Base-by-base conservation (phyloP, 495 filamentous ascomycete species). In the Amniculicola lignicola region DNA sequence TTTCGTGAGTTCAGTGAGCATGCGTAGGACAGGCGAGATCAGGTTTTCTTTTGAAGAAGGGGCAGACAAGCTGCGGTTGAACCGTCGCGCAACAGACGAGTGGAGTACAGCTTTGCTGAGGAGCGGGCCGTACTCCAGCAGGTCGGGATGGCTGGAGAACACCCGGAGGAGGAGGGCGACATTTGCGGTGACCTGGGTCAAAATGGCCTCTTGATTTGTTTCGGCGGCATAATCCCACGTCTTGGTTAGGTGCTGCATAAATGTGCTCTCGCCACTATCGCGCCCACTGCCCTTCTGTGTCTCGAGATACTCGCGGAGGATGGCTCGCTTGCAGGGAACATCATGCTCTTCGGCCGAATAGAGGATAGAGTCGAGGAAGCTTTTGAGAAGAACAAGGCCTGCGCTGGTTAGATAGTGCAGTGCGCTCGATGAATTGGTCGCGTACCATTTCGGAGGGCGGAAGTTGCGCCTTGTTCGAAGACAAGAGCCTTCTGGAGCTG, bases 381-480 rank as follows among this genome's bases (percentile, higher is more conserved):
- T 71, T 64, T 91, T 93, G 71, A 96, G 87, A 22, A 79, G 83
- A 52, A 82, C 79, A 1, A 95, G 76, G 15, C 82, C 89, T 93
- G 23, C 2, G 14, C 22, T 31, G 19, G 45, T 59, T 49, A 55
- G 54, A 11, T 14, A 33, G 21, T 12, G 18, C 9, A 11, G 0
- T 7, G 31, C 4, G 24, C 10, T 4, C 23, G 4, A 7, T 4
- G 38, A 9, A 29, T 10, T 33, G 7, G 29, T 18, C 12, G 5
- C 49, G 27, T 52, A 66, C 63, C 63, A 25, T 21, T 48, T 36
- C 59, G 49, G 7, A 66, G 27, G 4, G 22, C 29, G 10, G 47
- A 22, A 16, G 56, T 50, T 2, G 54, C 25, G 40, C 49, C 59
- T 51, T 63, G 63, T 9, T 59, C 39, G 28, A 66, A 66, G 3